Percentiles rank a stretch among this genome's conserved stretches.
phyloP scores from a whole-genome alignment of 176 grass and related monocot species.

The Puya raimondii region DNA sequence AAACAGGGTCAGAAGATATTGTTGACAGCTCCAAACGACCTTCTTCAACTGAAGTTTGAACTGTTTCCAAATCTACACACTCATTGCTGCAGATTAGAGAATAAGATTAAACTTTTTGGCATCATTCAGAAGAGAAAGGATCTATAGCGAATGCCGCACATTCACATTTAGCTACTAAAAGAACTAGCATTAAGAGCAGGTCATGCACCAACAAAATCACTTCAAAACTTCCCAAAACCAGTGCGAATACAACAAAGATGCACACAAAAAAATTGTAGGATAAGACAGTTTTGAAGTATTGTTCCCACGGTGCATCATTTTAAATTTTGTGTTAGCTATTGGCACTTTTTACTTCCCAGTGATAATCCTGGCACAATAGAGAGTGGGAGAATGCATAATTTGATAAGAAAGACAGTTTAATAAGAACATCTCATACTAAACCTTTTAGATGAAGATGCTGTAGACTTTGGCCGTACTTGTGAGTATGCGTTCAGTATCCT shows the following conservation, averaged over 20 bases:
- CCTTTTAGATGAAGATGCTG: slow-evolving; percentile 66
- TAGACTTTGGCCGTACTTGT: slow-evolving; percentile 75
- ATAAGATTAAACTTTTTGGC: not conserved
- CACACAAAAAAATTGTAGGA: too few relatives aligned
- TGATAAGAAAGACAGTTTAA: not conserved
- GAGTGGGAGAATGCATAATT: not conserved
- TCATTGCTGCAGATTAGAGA: slow-evolving; percentile 35
- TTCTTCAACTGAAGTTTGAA: slow-evolving; percentile 65
- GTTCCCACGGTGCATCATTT: too few relatives aligned
- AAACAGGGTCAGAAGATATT: slow-evolving; percentile 25
- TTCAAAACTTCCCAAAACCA: not conserved
- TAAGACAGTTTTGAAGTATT: too few relatives aligned
- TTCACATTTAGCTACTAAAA: not conserved
- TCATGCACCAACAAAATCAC: not conserved
- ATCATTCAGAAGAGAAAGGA: not conserved
- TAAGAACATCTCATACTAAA: not conserved
- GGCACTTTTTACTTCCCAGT: not conserved
- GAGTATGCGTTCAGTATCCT: slow-evolving; percentile 90
- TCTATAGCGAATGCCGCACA: not conserved
- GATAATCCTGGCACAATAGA: not conserved
- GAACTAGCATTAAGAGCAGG: slow-evolving; percentile 2
- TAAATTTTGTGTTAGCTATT: too few relatives aligned
- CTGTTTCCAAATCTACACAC: slow-evolving; percentile 75
- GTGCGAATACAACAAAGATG: not conserved
- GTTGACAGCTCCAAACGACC: slow-evolving; percentile 50